Conservation (phyloP, 1,284 basidiomycete species). For the Cerrena zonata region DNA sequence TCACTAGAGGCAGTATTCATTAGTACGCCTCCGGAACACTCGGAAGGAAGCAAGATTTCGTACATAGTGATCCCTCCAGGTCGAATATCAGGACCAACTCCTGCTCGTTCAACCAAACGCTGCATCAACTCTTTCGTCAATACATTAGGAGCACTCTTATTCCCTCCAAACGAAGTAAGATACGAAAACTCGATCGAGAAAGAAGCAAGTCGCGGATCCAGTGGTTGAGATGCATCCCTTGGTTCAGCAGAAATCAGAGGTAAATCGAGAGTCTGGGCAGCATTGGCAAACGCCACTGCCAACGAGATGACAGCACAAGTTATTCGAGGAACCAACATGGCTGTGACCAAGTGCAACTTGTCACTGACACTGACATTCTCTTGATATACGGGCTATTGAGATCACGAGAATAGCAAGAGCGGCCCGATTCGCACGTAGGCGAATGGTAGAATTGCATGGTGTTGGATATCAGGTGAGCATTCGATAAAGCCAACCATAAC, state of each 20-base stretch:
- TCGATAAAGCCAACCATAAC: too few species aligned
- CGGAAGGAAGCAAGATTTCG: neutral
- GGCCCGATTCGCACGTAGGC: too few species aligned
- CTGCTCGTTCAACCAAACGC: slow-evolving; percentile 29
- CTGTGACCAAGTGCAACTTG: neutral
- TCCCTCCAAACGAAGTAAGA: slow-evolving; percentile 29
- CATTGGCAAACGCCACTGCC: neutral
- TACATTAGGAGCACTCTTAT: slow-evolving; percentile 26
- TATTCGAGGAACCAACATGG: too few species aligned
- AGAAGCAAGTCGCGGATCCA: slow-evolving; percentile 28
- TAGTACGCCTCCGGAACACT: neutral
- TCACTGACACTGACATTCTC: neutral
- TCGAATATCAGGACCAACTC: slow-evolving; percentile 27
- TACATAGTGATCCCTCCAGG: slow-evolving; percentile 34
- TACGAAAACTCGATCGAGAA: slow-evolving; percentile 33
- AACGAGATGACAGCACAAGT: neutral
- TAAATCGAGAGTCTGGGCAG: slow-evolving; percentile 4
- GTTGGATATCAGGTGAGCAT: too few species aligned
- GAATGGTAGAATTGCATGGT: too few species aligned
- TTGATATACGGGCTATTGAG: neutral
- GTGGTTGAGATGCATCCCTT: slow-evolving; percentile 23
- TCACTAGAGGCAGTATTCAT: slow-evolving; percentile 20
- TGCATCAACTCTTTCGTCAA: slow-evolving; percentile 28
- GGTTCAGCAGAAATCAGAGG: slow-evolving; percentile 14
- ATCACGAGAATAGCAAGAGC: neutral